Base-by-base conservation (phyloP, 192 early-diverging fungal genomes). In the Coemansia aciculifera region DNA sequence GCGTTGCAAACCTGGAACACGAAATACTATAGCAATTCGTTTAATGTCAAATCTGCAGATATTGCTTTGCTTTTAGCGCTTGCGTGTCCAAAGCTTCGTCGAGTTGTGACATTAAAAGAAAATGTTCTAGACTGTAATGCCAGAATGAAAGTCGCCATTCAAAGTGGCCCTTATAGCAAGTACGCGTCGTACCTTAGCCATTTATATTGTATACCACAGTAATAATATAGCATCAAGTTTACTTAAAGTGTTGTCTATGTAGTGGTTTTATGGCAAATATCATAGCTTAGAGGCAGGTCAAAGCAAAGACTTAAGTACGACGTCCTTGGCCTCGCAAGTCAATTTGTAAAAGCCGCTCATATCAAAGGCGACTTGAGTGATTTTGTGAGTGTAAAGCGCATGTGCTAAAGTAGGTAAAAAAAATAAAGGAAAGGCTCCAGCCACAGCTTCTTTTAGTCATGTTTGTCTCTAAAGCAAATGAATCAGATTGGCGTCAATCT, bases 81-180 rank as follows among this genome's bases (percentile, higher is more conserved):
- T 31, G 54, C 15, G 15, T 56, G 54, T 7, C 54, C 54, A 56
- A 56, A 17, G 54, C 54, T 56, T 5, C 15, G 54, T 15, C 54
- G 29, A 17, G 15, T 56, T 32, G 54, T 15, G 13, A 5, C n/a
- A 17, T 31, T 56, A 29, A 31, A 56, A 32, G 31, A 2, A 15
- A 56, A 56, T 13, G 31, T 39, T 2, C 21, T 10, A 17, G 36
- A 39, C 36, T 39, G 11, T 39, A 38, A 60, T 23, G 10, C 36
- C 34, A 4, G 36, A 23, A 39, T 23, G 9, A 19, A 34, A 8
- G 36, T 12, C 21, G 32, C 59, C 36, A 3, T 60, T 39, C 34
- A 60, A 13, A 19, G 6, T 23, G 36, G 36, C 12, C 59, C 59
- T 24, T 60, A 38, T 12, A 60, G 59, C 36, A 60, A 60, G 59